Percentiles rank a stretch among this genome's conserved stretches.
These are phyloP conservation scores for Aspergillus pseudonomiae DNA, from an alignment of 2,329 filamentous ascomycete genomes.

Conservation along the genomic window DNA sequence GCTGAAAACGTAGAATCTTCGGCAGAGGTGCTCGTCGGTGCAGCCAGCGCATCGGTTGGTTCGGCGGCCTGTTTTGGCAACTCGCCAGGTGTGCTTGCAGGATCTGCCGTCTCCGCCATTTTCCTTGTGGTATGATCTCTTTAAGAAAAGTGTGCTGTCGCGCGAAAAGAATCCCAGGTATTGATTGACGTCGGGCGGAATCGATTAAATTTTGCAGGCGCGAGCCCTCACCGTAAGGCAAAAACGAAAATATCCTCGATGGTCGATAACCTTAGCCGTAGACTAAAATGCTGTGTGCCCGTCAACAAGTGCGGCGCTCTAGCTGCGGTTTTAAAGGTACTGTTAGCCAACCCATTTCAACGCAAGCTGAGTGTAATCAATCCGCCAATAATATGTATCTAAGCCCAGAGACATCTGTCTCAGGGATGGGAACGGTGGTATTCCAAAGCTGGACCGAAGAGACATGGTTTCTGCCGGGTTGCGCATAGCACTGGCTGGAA, in stretches of 20 bases:
- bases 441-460: background rate
- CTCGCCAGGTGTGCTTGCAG: constrained; percentile 22
- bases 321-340: background rate
- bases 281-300: background rate
- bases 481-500: constrained; percentile 1
- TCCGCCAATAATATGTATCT: background rate
- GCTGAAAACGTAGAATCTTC: background rate
- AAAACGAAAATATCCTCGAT: background rate
- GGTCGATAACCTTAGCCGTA: background rate
- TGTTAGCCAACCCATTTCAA: background rate
- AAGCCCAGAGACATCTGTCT: background rate
- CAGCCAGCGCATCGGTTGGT: background rate
- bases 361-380: background rate
- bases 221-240: background rate
- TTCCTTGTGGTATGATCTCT: constrained; percentile 9
- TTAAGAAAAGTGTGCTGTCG: background rate
- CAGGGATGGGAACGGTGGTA: background rate
- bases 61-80: constrained; percentile 21
- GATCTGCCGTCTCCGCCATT: constrained; percentile 27
- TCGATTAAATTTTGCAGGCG: background rate
- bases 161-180: background rate
- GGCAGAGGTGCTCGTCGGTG: background rate
- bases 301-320: background rate
- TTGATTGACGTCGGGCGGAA: background rate
- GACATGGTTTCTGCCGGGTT: constrained; percentile 6